Evolutionary conservation across 1,139 yeast species (phyloP).

Genomic region (Meyerozyma sp.): DNA sequence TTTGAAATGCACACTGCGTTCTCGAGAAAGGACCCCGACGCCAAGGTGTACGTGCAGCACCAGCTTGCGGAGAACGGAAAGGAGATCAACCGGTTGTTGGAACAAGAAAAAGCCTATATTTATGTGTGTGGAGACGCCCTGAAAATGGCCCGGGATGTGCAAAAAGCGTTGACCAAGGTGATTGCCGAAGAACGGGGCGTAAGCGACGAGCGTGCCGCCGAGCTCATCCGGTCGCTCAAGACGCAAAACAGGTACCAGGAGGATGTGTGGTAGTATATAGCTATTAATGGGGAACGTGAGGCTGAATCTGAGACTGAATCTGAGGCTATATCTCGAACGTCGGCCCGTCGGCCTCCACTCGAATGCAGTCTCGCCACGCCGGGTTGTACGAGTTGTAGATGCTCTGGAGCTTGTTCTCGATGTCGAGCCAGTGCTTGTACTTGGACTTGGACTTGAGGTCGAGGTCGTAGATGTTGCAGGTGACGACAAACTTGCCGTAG

Average conservation of each 20-base stretch:
- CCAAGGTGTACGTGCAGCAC: slow-evolving; percentile 88
- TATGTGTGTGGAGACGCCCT: slow-evolving; percentile 98
- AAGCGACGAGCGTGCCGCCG: slow-evolving; percentile 64
- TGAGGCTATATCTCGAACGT: background rate
- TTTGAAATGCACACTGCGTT: slow-evolving; percentile 81
- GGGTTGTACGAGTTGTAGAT: slow-evolving; percentile 33
- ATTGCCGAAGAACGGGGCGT: slow-evolving; percentile 56
- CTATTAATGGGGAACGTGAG: background rate
- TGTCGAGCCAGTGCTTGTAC: slow-evolving; percentile 38
- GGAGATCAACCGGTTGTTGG: slow-evolving; percentile 53
- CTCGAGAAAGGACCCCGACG: slow-evolving; percentile 60
- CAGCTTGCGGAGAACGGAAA: slow-evolving; percentile 55
- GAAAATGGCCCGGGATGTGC: slow-evolving; percentile 96
- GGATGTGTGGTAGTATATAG: slow-evolving; percentile 73
- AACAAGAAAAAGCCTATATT: slow-evolving; percentile 69
- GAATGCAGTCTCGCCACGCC: slow-evolving; percentile 32
- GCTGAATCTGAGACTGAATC: no score
- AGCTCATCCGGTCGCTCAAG: slow-evolving; percentile 72
- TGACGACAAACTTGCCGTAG: slow-evolving; percentile 24
- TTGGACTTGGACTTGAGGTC: slow-evolving; percentile 39
- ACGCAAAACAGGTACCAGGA: slow-evolving; percentile 90
- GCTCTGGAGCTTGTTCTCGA: slow-evolving; percentile 28
- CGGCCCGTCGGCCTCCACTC: slow-evolving; percentile 2
- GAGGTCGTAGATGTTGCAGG: slow-evolving; percentile 40
- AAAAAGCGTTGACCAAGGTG: slow-evolving; percentile 60